Evolutionary conservation across 768 basidiomycete genomes (phyloP).

Genomic region (Boletus reticuloceps): DNA sequence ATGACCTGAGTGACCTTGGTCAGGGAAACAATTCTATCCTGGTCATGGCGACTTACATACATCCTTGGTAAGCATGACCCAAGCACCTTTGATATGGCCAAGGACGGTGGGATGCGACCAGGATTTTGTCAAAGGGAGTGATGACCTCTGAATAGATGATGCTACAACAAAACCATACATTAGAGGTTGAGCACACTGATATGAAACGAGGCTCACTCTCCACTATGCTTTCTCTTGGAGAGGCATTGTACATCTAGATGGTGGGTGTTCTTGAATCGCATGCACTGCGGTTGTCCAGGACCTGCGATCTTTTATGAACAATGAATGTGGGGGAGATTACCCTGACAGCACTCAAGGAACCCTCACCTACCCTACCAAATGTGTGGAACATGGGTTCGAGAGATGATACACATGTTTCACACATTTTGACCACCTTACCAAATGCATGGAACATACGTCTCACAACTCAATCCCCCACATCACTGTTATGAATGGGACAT

Average conservation of each 20-base stretch:
- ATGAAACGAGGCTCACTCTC: not conserved
- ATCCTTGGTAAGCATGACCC: not conserved
- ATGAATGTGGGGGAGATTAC: not conserved
- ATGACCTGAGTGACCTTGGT: not conserved
- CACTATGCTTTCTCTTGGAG: not conserved
- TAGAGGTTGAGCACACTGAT: too few species aligned
- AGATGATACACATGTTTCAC: too few species aligned
- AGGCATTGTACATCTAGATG: not conserved
- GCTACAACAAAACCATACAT: not conserved
- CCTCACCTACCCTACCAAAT: too few species aligned
- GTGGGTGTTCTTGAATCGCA: not conserved
- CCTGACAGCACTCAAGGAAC: not conserved
- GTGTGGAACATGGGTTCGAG: too few species aligned
- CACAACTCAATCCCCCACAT: too few species aligned
- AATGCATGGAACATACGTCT: too few species aligned
- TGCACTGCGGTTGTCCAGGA: not conserved
- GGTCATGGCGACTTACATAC: too few species aligned
- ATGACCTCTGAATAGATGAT: not conserved
- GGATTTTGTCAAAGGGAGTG: fast-evolving
- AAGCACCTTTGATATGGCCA: fast-evolving
- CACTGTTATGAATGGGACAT: too few species aligned
- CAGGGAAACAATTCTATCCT: too few species aligned
- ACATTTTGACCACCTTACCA: too few species aligned
- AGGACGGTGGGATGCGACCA: not conserved
- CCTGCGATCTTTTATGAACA: not conserved